A percentile compares a stretch with the other conserved stretches of the same genome.
These are phyloP conservation scores for Wallacemonas sp. DNA, from an alignment of 208 protist species.

Conservation along the genomic window DNA sequence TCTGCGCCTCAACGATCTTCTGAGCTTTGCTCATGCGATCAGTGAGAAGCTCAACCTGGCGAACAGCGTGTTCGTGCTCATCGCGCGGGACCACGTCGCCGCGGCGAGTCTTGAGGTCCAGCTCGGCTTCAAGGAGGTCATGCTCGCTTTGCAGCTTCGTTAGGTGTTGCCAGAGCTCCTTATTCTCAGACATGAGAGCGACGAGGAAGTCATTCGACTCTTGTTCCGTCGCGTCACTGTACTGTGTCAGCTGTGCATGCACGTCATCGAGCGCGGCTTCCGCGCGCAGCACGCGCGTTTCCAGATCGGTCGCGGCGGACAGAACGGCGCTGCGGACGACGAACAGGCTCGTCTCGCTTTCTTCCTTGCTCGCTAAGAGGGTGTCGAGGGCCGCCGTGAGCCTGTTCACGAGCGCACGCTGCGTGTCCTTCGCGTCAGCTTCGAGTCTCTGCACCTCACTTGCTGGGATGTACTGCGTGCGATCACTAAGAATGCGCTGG, in stretches of 20 bases:
- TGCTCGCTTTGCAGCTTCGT: slow-evolving; percentile 55
- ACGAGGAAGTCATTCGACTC: slow-evolving; percentile 54
- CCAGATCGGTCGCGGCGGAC: slow-evolving; percentile 63
- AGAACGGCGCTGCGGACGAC: slow-evolving; percentile 68
- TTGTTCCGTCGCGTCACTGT: slow-evolving; percentile 38
- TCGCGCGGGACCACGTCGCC: slow-evolving; percentile 45
- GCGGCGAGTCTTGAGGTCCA: slow-evolving; percentile 28
- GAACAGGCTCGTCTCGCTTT: slow-evolving; percentile 62
- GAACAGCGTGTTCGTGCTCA: slow-evolving; percentile 58
- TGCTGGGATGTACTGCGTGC: slow-evolving; percentile 58
- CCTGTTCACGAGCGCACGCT: slow-evolving; percentile 33
- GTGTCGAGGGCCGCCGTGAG: slow-evolving; percentile 39
- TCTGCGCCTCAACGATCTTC: slow-evolving; percentile 58
- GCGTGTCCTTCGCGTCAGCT: slow-evolving; percentile 40
- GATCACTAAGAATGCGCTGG: slow-evolving; percentile 60
- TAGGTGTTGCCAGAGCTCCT: slow-evolving; percentile 70
- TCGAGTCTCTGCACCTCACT: slow-evolving; percentile 49
- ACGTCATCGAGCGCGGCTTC: slow-evolving; percentile 46
- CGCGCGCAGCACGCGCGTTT: slow-evolving; percentile 46
- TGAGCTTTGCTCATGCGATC: slow-evolving; percentile 62
- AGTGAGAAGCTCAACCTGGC: slow-evolving; percentile 51
- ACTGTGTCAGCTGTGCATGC: slow-evolving; percentile 33
- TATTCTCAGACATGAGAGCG: slow-evolving; percentile 69
- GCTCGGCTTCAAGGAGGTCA: slow-evolving; percentile 44
- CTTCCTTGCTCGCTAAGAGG: slow-evolving; percentile 40